A percentile compares a stretch with the other conserved stretches of the same genome.
phyloP scores from a whole-genome alignment of 129 eudicot genomes.

The Erigeron canadensis region DNA sequence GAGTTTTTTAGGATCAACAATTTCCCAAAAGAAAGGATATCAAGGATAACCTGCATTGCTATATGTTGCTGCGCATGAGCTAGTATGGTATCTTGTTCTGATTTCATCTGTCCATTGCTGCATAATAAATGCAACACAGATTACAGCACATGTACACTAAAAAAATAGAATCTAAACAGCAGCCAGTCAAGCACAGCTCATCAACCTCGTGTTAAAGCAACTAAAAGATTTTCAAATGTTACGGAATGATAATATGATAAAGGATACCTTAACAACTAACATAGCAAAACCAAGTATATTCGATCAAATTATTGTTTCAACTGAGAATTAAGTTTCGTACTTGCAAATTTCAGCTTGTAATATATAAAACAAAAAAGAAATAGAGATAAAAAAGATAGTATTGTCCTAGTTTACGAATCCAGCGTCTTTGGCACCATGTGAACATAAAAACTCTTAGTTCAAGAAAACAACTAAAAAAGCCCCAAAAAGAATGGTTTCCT shows the following conservation, averaged over 20 bases:
- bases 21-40: not conserved
- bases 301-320: no score
- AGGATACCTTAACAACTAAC: not conserved
- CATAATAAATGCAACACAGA: slow-evolving; percentile 3
- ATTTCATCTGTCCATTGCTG: slow-evolving; percentile 75
- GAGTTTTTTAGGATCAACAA: not conserved
- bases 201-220: not conserved
- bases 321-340: not conserved
- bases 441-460: not conserved
- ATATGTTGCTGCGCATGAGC: slow-evolving; percentile 92
- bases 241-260: not conserved
- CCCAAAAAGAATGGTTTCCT: not conserved
- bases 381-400: not conserved
- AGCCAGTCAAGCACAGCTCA: not conserved
- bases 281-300: not conserved
- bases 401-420: not conserved
- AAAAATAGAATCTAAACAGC: not conserved
- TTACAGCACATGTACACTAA: not conserved
- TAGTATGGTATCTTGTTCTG: slow-evolving; percentile 69
- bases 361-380: not conserved
- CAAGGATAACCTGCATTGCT: slow-evolving; percentile 64
- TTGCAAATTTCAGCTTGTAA: not conserved
- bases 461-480: not conserved
- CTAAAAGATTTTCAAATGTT: not conserved
- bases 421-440: not conserved